Evolutionary conservation across 1,139 yeast species (phyloP), one percentile per base, ranked within the genome.

Genomic region (Suhomyces choctaworum): DNA sequence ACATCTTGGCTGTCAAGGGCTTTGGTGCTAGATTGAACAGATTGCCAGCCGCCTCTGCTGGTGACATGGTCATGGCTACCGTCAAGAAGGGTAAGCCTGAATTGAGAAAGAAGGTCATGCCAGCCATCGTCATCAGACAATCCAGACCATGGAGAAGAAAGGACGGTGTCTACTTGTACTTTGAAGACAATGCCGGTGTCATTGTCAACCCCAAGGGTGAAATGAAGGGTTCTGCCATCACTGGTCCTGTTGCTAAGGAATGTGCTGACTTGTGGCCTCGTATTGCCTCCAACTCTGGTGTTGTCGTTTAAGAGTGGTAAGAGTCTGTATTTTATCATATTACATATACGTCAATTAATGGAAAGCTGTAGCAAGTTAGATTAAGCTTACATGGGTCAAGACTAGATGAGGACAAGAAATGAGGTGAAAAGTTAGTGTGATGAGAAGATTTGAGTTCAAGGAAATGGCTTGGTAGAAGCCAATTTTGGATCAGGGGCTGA

Each of bases 11-110:
- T 78, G 99, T 94, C 71, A 92, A 90, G 82, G 98, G 98, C 64
- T 73, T 79, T 70, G 98, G 98, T 82, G 97, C 98, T 62, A 90
- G 97, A 83, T 87, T 94, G 73, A 94, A 92, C 92, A 92, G 98
- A 84, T 85, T 94, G 64, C 99, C 99, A 73, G 98, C 98, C 66
- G 98, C 98, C 60, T 90, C 97, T 64, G 95, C 94, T 62, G 99
- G 99, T 81, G 99, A 92, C 77, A 92, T 92, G 98, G 97, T 92
- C 69, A 90, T 92, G 95, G 98, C 98, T 64, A 94, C 99, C 64
- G 99, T 94, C 72, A 94, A 92, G 87, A 94, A 94, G 82, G 99
- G 99, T 87, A 94, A 94, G 90, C 99, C 99, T 72, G 99, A 94
- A 78, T 89, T 94, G 76, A 90, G 99, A 85, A 94, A 94, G 96